These are phyloP conservation scores for Xylaria arbuscula DNA, from an alignment of 2,329 filamentous ascomycete genomes.

Conservation along the genomic window DNA sequence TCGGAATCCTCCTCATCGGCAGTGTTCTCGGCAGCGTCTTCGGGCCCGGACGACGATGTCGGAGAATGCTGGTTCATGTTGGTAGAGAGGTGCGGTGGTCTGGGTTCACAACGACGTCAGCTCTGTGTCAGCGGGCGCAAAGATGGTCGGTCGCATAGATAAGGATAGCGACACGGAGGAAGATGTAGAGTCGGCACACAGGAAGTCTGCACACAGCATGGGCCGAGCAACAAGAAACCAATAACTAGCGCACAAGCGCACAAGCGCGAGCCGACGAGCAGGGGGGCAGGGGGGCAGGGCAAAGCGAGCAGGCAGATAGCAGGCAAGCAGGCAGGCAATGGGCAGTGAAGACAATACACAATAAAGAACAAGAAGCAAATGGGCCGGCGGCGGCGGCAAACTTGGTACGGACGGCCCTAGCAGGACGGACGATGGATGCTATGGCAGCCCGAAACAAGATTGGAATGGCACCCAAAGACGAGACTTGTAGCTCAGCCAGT, in stretches of 20 bases:
- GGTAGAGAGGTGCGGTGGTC: constrained; percentile 66
- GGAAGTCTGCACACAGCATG: constrained; percentile 20
- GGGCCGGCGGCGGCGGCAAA: constrained; percentile 39
- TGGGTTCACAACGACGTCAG: constrained; percentile 53
- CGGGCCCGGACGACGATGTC: constrained; percentile 79
- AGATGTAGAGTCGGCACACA: not conserved
- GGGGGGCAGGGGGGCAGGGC: not conserved
- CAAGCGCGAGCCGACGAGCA: constrained; percentile 35
- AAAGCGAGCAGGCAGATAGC: constrained; percentile 5
- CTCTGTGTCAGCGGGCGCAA: constrained; percentile 32
- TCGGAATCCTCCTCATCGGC: constrained; percentile 99
- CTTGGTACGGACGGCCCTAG: constrained; percentile 32
- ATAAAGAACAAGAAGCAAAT: constrained; percentile 26
- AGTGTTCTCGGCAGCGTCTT: constrained; percentile 89
- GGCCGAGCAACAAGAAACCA: constrained; percentile 18
- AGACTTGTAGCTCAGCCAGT: constrained; percentile 26
- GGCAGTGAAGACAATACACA: not conserved
- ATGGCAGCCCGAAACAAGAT: constrained; percentile 44
- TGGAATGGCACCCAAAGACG: constrained; percentile 36
- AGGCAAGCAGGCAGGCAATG: constrained; percentile 6
- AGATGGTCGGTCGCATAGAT: constrained; percentile 24
- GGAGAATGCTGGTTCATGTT: constrained; percentile 76
- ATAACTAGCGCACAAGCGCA: constrained; percentile 38
- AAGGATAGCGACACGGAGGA: constrained; percentile 16
- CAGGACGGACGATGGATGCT: constrained; percentile 38